Percentiles rank a stretch among this genome's conserved stretches.
Evolutionary conservation across 2,329 filamentous ascomycete genomes (phyloP).

Genomic region (Calonectria fujianensis): DNA sequence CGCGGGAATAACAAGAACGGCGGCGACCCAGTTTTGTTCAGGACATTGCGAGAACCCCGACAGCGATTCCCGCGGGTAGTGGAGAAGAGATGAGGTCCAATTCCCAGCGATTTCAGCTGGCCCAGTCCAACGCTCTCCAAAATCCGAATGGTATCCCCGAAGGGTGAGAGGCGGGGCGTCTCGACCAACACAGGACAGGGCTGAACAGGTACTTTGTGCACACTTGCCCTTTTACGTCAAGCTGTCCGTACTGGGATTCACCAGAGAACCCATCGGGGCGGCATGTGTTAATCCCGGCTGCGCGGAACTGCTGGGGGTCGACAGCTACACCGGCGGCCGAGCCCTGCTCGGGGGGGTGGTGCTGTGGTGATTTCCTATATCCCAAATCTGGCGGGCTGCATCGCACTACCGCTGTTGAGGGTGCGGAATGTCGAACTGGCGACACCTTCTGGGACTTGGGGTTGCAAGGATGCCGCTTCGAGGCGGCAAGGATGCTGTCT

Average conservation of each 20-base stretch:
- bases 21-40: constrained; percentile 31
- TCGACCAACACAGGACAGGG: constrained; percentile 24
- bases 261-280: constrained; percentile 21
- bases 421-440: constrained; percentile 45
- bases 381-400: constrained; percentile 54
- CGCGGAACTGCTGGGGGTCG: constrained; percentile 29
- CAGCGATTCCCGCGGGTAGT: neutral
- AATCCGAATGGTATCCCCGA: constrained; percentile 30
- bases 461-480: constrained; percentile 45
- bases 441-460: constrained; percentile 40
- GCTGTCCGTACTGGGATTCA: constrained; percentile 30
- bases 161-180: constrained; percentile 23
- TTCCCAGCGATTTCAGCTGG: constrained; percentile 29
- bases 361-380: constrained; percentile 42
- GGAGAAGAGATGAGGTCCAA: constrained; percentile 29
- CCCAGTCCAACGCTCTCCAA: constrained; percentile 18
- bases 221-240: constrained; percentile 23
- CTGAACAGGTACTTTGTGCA: constrained; percentile 17
- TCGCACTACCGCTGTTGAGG: constrained; percentile 46
- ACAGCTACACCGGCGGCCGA: constrained; percentile 41
- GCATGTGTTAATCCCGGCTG: constrained; percentile 26
- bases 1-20: constrained; percentile 35
- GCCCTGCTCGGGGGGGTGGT: constrained; percentile 36
- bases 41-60: constrained; percentile 15
- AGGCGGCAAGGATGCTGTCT: constrained; percentile 43